A percentile compares a stretch with the other conserved stretches of the same genome.
Evolutionary conservation across 176 grass and related monocot genomes (phyloP).

Genomic region (Aegilops speltoides): DNA sequence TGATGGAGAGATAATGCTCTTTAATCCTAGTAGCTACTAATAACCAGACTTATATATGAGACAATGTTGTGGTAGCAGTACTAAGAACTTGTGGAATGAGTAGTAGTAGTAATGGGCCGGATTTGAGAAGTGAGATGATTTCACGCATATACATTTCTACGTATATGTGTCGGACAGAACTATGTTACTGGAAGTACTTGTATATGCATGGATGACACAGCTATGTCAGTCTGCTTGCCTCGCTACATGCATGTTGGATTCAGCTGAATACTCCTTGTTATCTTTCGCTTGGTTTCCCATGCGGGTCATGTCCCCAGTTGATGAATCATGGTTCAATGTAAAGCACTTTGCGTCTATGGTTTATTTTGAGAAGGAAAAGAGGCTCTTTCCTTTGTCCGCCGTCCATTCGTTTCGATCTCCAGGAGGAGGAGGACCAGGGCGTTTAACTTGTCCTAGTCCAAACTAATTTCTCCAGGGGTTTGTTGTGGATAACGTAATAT

Average conservation of each 20-base stretch:
- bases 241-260: not conserved
- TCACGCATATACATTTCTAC: not conserved
- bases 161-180: not conserved
- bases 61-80: not conserved
- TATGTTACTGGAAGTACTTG: not conserved
- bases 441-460: too few species aligned
- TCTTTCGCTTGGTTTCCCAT: not conserved
- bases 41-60: not conserved
- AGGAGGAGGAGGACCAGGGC: too few species aligned
- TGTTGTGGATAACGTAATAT: not conserved
- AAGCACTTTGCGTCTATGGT: too few species aligned
- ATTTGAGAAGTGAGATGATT: not conserved
- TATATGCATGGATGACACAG: not conserved
- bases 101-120: not conserved
- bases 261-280: not conserved
- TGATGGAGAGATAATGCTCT: not conserved
- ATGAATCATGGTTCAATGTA: too few species aligned
- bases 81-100: not conserved
- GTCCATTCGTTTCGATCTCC: not conserved
- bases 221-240: not conserved
- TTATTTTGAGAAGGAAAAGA: too few species aligned
- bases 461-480: not conserved
- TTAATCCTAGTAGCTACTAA: not conserved
- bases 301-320: not conserved
- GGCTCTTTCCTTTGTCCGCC: too few species aligned